Evolutionary conservation across 768 basidiomycete species (phyloP).

Genomic region (Austroboletus eburneus): DNA sequence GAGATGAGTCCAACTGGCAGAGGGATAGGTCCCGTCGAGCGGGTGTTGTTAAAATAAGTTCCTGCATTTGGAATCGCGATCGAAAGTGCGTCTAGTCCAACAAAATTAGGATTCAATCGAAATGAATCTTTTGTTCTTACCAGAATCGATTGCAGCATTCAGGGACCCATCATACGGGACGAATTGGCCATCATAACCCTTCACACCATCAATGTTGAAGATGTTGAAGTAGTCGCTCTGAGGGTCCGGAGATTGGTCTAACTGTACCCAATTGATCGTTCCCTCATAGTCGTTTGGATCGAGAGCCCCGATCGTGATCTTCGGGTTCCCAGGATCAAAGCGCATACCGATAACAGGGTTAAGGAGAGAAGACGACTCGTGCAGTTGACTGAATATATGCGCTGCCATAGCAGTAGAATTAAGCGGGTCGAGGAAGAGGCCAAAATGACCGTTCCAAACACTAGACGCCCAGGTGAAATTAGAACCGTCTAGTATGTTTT

Average conservation of each 20-base stretch:
- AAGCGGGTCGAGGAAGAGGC: slow-evolving; percentile 24
- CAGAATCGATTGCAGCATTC: slow-evolving; percentile 22
- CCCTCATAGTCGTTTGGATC: slow-evolving; percentile 31
- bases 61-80: slow-evolving; percentile 17
- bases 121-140: slow-evolving; percentile 10
- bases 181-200: slow-evolving; percentile 27
- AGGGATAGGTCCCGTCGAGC: slow-evolving; percentile 23
- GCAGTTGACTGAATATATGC: slow-evolving; percentile 17
- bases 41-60: slow-evolving; percentile 15
- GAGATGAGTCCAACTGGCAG: neutral
- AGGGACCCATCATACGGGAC: slow-evolving; percentile 15
- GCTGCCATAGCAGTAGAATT: slow-evolving; percentile 7
- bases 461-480: neutral
- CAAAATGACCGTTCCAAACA: slow-evolving; percentile 22
- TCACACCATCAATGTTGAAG: slow-evolving; percentile 26
- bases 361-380: slow-evolving; percentile 23
- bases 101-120: neutral
- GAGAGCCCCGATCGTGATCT: slow-evolving; percentile 30
- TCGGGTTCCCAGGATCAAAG: slow-evolving; percentile 27
- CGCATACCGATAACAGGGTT: slow-evolving; percentile 30
- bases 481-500: slow-evolving; percentile 23
- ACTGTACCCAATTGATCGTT: slow-evolving; percentile 27
- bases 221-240: slow-evolving; percentile 15
- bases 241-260: slow-evolving; percentile 16
- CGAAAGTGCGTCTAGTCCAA: slow-evolving; percentile 8